Base-by-base conservation (phyloP, 2,329 filamentous ascomycete species). In the Hypoxylon sp. region DNA sequence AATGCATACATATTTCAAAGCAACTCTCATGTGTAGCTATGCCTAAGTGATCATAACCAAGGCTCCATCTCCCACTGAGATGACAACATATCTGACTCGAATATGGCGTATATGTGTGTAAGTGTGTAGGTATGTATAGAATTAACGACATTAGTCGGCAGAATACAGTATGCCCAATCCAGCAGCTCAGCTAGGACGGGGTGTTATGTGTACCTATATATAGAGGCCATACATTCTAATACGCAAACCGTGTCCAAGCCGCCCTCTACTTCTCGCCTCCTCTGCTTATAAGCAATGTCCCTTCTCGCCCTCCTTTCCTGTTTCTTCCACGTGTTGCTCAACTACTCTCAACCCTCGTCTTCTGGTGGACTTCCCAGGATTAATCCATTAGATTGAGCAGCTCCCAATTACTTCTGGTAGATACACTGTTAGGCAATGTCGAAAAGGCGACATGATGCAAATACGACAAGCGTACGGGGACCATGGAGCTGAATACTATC, bases 191-290 rank as follows among this genome's bases (percentile, higher is more conserved):
- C 7, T 13, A n/a, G 21, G 7, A 5, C 23, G 15, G 44, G 26
- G 7, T 13, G 34, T 44, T 45, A 51, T 48, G 25, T 42, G 26
- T 35, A 31, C 26, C n/a, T 49, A 48, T 54, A 48, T 51, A 37
- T 45, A 58, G 51, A 48, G 40, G 38, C 47, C 38, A 45, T 51
- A 36, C 51, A 58, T 55, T 55, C 55, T 58, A 46, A 31, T 35
- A 36, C 40, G 37, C 42, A 41, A 44, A n/a, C 23, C 32, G 43
- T 51, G 37, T 51, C 46, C 43, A 51, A 49, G 20, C 31, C 48
- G 20, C 26, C 27, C n/a, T 41, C 42, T 31, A 30, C 29, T 32
- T 45, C 17, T 15, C 25, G 23, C 29, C n/a, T 20, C 19, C 23
- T 12, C 23, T 44, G 40, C 32, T 27, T 37, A 13, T n/a, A n/a